Conservation (phyloP, 1,284 basidiomycete species). For the Ceratobasidium papillatum region DNA sequence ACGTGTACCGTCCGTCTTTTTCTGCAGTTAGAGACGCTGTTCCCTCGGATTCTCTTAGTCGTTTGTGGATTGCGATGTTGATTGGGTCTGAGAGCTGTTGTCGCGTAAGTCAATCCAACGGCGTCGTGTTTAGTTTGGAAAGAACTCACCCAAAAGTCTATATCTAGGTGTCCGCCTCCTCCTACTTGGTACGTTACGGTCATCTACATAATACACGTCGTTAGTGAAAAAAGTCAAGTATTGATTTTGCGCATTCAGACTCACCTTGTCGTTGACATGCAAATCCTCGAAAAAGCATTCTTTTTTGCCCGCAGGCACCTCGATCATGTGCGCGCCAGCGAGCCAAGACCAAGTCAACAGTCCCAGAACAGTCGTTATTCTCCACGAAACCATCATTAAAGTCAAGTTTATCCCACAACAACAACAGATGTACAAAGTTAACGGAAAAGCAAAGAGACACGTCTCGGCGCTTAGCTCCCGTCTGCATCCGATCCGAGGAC, state of each 20-base stretch:
- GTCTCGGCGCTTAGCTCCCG: constrained; percentile 22
- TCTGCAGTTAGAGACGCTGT: constrained; percentile 88
- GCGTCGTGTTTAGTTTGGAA: not conserved
- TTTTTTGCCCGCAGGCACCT: constrained; percentile 77
- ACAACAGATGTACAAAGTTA: not conserved
- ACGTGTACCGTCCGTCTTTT: constrained; percentile 87
- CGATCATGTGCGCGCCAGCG: constrained; percentile 57
- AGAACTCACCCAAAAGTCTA: constrained; percentile 88
- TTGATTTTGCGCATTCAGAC: constrained; percentile 36
- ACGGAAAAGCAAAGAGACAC: not conserved
- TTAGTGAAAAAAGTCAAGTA: constrained; percentile 20
- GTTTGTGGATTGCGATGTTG: constrained; percentile 73
- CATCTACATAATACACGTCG: constrained; percentile 69
- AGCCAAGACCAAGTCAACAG: constrained; percentile 33
- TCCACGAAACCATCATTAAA: constrained; percentile 23
- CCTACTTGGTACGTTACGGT: constrained; percentile 99
- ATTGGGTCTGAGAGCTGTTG: constrained; percentile 81
- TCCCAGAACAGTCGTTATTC: constrained; percentile 6
- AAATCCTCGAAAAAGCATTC: constrained; percentile 99
- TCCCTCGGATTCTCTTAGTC: constrained; percentile 88
- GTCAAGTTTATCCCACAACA: not conserved
- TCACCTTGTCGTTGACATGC: constrained; percentile 91
- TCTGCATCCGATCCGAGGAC: constrained; percentile 36
- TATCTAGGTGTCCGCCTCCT: constrained; percentile 94
- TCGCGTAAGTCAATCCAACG: not conserved